Percentiles rank a stretch among this genome's conserved stretches.
Evolutionary conservation across 768 basidiomycete genomes (phyloP).

Genomic region (Kwoniella shandongensis): DNA sequence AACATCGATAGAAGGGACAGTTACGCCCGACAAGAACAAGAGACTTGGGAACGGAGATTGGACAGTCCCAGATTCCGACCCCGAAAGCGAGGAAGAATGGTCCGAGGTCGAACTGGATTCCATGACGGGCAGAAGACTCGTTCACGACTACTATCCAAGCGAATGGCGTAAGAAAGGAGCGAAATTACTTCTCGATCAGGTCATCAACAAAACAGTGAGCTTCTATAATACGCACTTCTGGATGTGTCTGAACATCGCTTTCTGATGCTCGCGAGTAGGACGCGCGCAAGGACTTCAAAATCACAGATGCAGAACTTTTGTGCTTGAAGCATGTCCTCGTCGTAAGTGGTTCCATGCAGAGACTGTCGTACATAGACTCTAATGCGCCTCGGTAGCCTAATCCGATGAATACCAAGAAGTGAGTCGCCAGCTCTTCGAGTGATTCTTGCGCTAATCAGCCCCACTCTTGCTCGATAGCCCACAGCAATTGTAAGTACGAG

Average conservation of each 20-base stretch:
- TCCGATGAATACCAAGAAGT: slow-evolving; percentile 16
- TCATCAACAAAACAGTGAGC: slow-evolving; percentile 21
- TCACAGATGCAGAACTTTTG: slow-evolving; percentile 29
- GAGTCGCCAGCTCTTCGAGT: slow-evolving; percentile 3
- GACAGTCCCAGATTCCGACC: slow-evolving; percentile 7
- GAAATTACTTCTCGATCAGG: neutral
- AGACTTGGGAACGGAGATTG: neutral
- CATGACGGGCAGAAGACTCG: neutral
- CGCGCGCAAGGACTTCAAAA: slow-evolving; percentile 21
- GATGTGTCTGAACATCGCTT: neutral
- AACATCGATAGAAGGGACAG: no score
- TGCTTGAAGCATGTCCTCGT: slow-evolving; percentile 24
- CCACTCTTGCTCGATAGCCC: no score
- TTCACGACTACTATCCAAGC: slow-evolving; percentile 16
- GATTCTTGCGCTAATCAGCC: neutral
- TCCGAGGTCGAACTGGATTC: neutral
- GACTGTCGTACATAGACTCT: neutral
- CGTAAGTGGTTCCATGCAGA: slow-evolving; percentile 12
- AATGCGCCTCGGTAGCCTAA: slow-evolving; percentile 12
- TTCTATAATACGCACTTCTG: neutral
- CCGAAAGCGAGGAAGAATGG: slow-evolving; percentile 1
- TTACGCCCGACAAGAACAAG: neutral
- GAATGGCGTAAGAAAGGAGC: slow-evolving; percentile 3
- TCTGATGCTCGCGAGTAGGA: slow-evolving; percentile 9
- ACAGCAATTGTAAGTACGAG: slow-evolving; percentile 12